These are phyloP conservation scores for Lepidium sativum DNA, from an alignment of 345 rosid species.

Conservation along the genomic window DNA sequence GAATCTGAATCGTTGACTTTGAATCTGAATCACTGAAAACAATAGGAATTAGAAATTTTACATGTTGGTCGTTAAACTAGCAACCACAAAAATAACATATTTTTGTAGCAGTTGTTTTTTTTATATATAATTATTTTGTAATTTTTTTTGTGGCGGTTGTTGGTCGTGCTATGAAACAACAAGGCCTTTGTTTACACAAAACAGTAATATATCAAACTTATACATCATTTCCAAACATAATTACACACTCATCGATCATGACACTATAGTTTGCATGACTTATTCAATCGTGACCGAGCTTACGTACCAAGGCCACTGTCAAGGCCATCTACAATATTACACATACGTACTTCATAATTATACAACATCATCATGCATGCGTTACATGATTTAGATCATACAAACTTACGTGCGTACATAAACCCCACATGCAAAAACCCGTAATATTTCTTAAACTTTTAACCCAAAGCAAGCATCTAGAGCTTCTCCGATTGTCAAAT, in stretches of 20 bases:
- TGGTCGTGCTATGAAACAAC: no score
- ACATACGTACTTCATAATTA: conserved; percentile 3
- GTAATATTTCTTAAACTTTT: conserved; percentile 14
- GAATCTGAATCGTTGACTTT: no score
- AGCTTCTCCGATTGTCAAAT: conserved; percentile 65
- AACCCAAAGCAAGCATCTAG: conserved; percentile 39
- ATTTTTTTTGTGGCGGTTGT: no score
- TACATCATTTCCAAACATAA: neutral
- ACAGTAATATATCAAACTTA: neutral
- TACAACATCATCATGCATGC: conserved; percentile 15
- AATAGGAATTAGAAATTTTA: no score
- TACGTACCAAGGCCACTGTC: conserved; percentile 15
- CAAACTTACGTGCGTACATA: neutral
- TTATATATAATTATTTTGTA: no score
- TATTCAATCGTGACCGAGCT: conserved; percentile 9
- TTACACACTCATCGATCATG: conserved; percentile 15
- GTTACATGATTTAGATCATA: neutral
- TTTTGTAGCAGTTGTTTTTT: no score
- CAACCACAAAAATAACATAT: no score
- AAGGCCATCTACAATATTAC: conserved; percentile 9
- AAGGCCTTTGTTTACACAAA: no score
- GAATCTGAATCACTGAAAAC: no score
- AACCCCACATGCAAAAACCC: conserved; percentile 9
- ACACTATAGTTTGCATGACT: conserved; percentile 13
- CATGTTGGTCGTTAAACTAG: no score